A percentile compares a stretch with the other conserved stretches of the same genome.
Conservation (phyloP, 2,329 filamentous ascomycete species). For the Sporothrix humicola region DNA sequence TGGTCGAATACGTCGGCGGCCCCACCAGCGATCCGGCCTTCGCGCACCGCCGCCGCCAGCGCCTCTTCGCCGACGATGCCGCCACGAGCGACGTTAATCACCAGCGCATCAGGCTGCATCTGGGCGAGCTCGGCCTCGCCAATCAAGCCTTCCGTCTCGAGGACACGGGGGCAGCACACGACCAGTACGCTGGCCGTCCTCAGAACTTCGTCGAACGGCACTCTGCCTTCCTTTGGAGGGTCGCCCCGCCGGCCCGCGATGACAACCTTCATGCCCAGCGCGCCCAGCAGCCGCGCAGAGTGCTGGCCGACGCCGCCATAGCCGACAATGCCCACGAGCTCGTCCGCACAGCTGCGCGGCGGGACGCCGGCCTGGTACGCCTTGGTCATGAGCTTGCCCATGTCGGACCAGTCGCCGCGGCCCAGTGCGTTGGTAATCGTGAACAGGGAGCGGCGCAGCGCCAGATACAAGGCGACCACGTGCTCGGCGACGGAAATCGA, state of each 20-base stretch:
- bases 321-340: constrained; percentile 45
- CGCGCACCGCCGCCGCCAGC: constrained; percentile 45
- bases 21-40: constrained; percentile 44
- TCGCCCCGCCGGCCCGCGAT: constrained; percentile 36
- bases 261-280: constrained; percentile 45
- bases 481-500: constrained; percentile 43
- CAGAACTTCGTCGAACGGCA: constrained; percentile 38
- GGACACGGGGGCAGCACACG: constrained; percentile 46
- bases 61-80: constrained; percentile 46
- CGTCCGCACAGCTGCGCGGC: constrained; percentile 37
- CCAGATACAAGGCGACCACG: constrained; percentile 41
- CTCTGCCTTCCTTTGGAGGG: constrained; percentile 33
- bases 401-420: constrained; percentile 38
- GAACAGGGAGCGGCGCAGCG: constrained; percentile 46
- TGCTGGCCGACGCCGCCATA: constrained; percentile 46
- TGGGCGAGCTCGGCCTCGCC: constrained; percentile 37
- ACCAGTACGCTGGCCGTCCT: constrained; percentile 43
- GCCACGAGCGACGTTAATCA: constrained; percentile 47
- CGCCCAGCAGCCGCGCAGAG: constrained; percentile 42
- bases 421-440: constrained; percentile 42
- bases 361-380: constrained; percentile 35
- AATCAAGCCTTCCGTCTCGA: constrained; percentile 42
- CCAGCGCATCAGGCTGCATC: constrained; percentile 41
- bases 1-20: constrained; percentile 47
- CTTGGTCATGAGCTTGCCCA: constrained; percentile 38